Evolutionary conservation across 2,329 filamentous ascomycete species (phyloP).

Genomic region (Aspergillus sp.): DNA sequence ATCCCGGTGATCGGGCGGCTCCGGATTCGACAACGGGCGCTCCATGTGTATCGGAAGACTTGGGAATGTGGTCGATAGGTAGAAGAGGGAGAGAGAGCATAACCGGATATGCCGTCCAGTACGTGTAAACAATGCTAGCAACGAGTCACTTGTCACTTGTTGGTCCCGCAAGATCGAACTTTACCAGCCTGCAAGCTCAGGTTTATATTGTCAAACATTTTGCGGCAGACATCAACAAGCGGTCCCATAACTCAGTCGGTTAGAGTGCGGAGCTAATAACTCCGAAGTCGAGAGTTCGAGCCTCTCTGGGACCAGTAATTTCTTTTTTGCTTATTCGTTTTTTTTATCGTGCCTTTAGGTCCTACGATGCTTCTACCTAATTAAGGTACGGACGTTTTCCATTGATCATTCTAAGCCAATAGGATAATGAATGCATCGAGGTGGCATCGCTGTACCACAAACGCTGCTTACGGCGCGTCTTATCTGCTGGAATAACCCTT

Average conservation of each 20-base stretch:
- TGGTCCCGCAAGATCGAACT: no score
- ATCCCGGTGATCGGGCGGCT: background rate
- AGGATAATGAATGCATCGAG: no score
- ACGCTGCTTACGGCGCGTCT: no score
- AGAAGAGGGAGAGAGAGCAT: background rate
- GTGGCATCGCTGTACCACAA: no score
- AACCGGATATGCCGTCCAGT: no score
- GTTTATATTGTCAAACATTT: background rate
- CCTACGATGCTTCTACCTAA: no score
- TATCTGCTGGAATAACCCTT: no score
- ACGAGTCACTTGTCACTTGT: no score
- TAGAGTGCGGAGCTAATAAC: constrained; percentile 3
- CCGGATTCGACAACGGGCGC: background rate
- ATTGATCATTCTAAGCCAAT: no score
- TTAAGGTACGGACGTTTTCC: no score
- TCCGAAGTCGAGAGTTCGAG: constrained; percentile 1
- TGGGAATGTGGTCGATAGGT: background rate
- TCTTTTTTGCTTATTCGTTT: background rate
- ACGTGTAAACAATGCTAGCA: no score
- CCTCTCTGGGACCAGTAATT: background rate
- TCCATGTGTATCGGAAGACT: background rate
- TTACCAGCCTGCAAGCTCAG: no score
- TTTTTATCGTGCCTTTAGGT: background rate
- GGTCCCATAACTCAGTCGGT: background rate
- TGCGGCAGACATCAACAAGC: background rate